Conservation (phyloP, 352 stramenopile genomes). For the Plasmopara muralis region DNA sequence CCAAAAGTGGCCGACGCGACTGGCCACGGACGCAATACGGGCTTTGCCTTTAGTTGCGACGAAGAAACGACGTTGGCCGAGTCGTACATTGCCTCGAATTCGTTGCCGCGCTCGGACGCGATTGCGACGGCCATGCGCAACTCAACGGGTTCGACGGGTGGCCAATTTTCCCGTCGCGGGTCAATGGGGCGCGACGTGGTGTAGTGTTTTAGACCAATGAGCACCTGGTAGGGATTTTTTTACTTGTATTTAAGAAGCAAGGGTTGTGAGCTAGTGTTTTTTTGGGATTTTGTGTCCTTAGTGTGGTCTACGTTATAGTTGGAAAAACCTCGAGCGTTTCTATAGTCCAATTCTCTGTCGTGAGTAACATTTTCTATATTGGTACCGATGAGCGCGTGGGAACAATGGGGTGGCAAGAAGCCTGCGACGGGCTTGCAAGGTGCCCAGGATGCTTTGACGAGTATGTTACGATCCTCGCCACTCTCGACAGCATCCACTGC, state of each 20-base stretch:
- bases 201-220: too few species aligned
- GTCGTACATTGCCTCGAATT: constrained; percentile 81
- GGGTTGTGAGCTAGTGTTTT: too few species aligned
- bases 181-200: constrained; percentile 19
- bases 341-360: too few species aligned
- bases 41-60: constrained; percentile 79
- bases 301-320: neutral
- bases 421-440: constrained; percentile 27
- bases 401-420: constrained; percentile 69
- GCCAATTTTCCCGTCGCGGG: constrained; percentile 16
- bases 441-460: constrained; percentile 48
- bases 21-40: constrained; percentile 47
- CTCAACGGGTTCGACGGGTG: constrained; percentile 22
- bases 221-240: neutral
- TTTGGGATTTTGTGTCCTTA: too few species aligned
- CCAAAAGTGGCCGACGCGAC: constrained; percentile 32
- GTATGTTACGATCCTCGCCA: constrained; percentile 38
- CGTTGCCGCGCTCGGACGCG: constrained; percentile 55
- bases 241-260: neutral
- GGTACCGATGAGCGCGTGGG: constrained; percentile 42
- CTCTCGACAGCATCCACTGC: constrained; percentile 39
- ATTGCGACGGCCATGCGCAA: constrained; percentile 59
- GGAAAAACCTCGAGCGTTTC: neutral
- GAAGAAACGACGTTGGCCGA: constrained; percentile 77
- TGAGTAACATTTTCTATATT: neutral